Evolutionary conservation across 345 rosid genomes (phyloP), one percentile per base, ranked within the genome.

Genomic region (Psidium guajava): DNA sequence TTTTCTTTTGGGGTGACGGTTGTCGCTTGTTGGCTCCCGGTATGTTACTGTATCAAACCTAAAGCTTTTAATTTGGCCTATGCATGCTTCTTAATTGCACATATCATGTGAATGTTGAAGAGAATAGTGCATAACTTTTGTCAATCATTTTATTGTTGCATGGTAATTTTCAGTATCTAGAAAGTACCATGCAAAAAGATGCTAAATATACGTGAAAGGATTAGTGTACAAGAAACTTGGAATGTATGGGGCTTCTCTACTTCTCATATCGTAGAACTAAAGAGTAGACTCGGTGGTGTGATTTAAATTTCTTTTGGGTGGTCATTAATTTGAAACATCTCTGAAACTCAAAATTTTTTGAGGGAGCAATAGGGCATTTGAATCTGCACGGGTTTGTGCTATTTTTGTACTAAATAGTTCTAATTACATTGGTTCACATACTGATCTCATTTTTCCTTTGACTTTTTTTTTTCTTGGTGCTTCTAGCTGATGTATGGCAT

Each of bases 21-120:
- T 49, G 75, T 88, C 82, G 90, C 91, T 73, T 90, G 84, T 85
- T 93, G 88, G 89, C 92, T 95, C 8, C 98, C 96, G 88, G 96
- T 95, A 90, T 59, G 93, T 92, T 77, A 42, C 85, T 69, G 18
- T 36, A 18, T 69, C 20, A 32, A 69, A 69, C 80, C n/a, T 36
- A 36, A 69, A 69, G 47, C 47, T 11, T 36, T 10, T 69, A 12
- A 69, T 18, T 36, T 36, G 47, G 47, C 80, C 25, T 69, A 16
- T 69, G n/a, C 80, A 8, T 36, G 13, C 80, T 47, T 0, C 3
- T 18, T 69, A 69, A 40, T 36, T 69, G 77, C 57, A 18, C 47
- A 36, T 69, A 69, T 69, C 77, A 36, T 18, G 42, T 69, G 13
- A 69, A 40, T 69, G 77, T 36, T 36, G 47, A 18, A 69, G 77